These are phyloP conservation scores for Parsonsia alboflavescens DNA, from an alignment of 257 asterid genomes.

Conservation along the genomic window DNA sequence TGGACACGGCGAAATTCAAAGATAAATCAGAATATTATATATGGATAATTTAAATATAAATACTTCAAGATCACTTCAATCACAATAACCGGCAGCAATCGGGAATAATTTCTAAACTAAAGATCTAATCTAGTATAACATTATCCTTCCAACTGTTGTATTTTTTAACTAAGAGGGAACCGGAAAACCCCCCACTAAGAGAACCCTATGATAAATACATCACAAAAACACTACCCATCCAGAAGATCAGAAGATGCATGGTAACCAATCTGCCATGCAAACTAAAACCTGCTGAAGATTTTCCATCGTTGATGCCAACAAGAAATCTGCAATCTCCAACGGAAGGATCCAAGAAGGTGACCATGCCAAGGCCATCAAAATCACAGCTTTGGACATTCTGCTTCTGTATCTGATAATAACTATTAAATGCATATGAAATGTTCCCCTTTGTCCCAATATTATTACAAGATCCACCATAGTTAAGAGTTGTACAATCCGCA, in stretches of 20 bases:
- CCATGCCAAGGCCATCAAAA: slow-evolving; percentile 91
- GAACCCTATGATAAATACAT: slow-evolving; percentile 25
- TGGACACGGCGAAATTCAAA: neutral
- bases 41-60: neutral
- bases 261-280: neutral
- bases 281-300: neutral
- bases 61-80: neutral
- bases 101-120: slow-evolving; percentile 22
- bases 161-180: slow-evolving; percentile 27
- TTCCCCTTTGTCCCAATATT: slow-evolving; percentile 71
- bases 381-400: slow-evolving; percentile 79
- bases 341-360: slow-evolving; percentile 88
- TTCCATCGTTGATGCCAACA: slow-evolving; percentile 54
- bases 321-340: slow-evolving; percentile 77
- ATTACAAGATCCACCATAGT: slow-evolving; percentile 82
- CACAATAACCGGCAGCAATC: slow-evolving; percentile 3
- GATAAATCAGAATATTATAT: neutral
- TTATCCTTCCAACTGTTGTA: slow-evolving; percentile 12
- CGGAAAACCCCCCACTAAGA: slow-evolving; percentile 27
- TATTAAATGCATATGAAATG: slow-evolving; percentile 83
- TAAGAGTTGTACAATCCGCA: slow-evolving; percentile 88
- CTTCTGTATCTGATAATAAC: slow-evolving; percentile 71
- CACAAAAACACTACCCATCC: slow-evolving; percentile 29
- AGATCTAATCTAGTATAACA: slow-evolving; percentile 28
- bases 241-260: slow-evolving; percentile 25